These are phyloP conservation scores for Hippophae rhamnoides DNA, from an alignment of 306 rosid genomes.

Conservation along the genomic window DNA sequence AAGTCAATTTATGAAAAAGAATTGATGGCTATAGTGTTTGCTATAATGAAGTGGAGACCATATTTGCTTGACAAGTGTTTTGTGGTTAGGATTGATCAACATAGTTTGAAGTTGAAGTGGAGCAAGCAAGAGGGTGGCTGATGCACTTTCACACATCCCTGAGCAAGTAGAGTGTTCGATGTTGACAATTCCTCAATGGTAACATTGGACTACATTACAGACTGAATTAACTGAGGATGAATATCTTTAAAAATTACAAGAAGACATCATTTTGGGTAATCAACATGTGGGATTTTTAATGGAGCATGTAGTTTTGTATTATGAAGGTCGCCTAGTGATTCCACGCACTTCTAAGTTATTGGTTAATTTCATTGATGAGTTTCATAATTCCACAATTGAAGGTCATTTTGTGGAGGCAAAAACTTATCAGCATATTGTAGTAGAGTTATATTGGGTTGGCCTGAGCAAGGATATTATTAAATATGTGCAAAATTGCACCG, in stretches of 20 bases:
- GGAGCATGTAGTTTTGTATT: too few species aligned
- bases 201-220: neutral
- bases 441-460: too few species aligned
- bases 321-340: too few species aligned
- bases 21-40: neutral
- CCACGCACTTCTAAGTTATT: too few species aligned
- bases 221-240: neutral
- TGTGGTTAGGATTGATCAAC: neutral
- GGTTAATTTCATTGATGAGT: too few species aligned
- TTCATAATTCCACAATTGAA: too few species aligned
- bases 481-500: too few species aligned
- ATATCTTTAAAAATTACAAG: fast-evolving
- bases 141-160: neutral
- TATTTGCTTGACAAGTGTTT: neutral
- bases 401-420: too few species aligned
- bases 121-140: fast-evolving
- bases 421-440: too few species aligned
- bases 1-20: neutral
- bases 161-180: fast-evolving
- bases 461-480: too few species aligned
- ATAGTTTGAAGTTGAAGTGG: neutral
- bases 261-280: neutral
- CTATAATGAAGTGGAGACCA: neutral
- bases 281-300: neutral
- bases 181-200: neutral